Conservation (phyloP, 768 basidiomycete species). For the Pisolithus tinctorius region DNA sequence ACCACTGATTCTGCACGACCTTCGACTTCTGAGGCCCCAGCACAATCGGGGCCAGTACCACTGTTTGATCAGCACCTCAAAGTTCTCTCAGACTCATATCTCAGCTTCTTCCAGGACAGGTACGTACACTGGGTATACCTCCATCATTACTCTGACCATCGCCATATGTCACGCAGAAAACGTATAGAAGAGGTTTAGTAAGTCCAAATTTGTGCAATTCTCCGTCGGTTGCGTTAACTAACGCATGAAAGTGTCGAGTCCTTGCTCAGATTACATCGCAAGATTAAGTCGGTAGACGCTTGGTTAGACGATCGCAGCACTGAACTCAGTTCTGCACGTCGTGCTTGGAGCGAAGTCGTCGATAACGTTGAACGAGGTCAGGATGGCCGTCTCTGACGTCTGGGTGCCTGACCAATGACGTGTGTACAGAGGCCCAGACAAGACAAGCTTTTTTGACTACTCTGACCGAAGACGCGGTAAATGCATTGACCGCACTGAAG, state of each 20-base stretch:
- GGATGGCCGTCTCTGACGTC: conserved; percentile 8
- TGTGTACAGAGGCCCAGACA: conserved; percentile 64
- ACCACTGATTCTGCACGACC: conserved; percentile 18
- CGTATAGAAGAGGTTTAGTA: conserved; percentile 85
- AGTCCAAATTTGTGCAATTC: conserved; percentile 17
- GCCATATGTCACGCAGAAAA: conserved; percentile 40
- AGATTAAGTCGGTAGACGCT: conserved; percentile 61
- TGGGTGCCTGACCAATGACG: conserved; percentile 4
- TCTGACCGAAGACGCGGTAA: conserved; percentile 67
- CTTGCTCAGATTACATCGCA: conserved; percentile 65
- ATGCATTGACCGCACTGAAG: conserved; percentile 59
- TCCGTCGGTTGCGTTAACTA: conserved; percentile 1
- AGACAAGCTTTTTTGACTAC: conserved; percentile 73
- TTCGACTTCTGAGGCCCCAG: conserved; percentile 22
- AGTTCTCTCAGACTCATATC: conserved; percentile 63
- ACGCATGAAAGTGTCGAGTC: conserved; percentile 56
- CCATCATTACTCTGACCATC: conserved; percentile 13
- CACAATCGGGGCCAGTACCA: conserved; percentile 49
- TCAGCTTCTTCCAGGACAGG: conserved; percentile 85
- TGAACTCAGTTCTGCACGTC: conserved; percentile 56
- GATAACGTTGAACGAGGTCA: conserved; percentile 81
- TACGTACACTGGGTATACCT: conserved; percentile 24
- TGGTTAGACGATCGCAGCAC: conserved; percentile 61
- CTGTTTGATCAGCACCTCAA: conserved; percentile 69
- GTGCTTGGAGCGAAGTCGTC: conserved; percentile 77